Conservation (phyloP, 1,139 yeast genomes). For the Geotrichum cucujoidarum region DNA sequence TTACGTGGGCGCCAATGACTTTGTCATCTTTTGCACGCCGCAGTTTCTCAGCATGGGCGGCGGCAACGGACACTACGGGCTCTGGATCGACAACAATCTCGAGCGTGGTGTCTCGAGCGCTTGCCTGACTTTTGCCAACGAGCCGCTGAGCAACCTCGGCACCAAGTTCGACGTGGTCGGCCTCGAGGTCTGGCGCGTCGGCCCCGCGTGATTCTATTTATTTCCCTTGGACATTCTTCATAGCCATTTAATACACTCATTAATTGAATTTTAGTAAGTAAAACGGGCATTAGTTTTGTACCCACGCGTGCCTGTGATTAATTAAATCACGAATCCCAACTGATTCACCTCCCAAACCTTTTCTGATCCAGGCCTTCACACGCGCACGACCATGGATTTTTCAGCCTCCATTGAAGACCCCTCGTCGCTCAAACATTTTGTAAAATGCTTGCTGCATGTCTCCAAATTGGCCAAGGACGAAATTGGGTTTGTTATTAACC, state of each 20-base stretch:
- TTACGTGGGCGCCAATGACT: slow-evolving; percentile 85
- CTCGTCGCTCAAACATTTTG: slow-evolving; percentile 9
- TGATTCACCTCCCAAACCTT: too few relatives aligned
- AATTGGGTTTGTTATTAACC: slow-evolving; percentile 12
- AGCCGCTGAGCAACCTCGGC: slow-evolving; percentile 57
- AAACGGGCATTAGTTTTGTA: too few relatives aligned
- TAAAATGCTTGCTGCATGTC: slow-evolving; percentile 10
- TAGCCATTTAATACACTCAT: too few relatives aligned
- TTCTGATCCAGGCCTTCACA: too few relatives aligned
- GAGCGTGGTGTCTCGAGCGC: slow-evolving; percentile 70
- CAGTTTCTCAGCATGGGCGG: slow-evolving; percentile 83
- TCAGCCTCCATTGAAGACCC: slow-evolving; percentile 13
- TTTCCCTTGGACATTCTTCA: not conserved
- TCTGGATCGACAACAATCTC: slow-evolving; percentile 77
- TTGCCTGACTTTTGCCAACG: slow-evolving; percentile 88
- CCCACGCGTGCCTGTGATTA: too few relatives aligned
- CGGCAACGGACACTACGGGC: slow-evolving; percentile 87
- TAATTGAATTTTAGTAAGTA: too few relatives aligned
- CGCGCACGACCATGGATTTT: slow-evolving; percentile 16
- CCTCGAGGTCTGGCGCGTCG: slow-evolving; percentile 82
- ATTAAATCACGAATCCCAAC: too few relatives aligned
- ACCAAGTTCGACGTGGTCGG: slow-evolving; percentile 66
- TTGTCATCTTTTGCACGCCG: slow-evolving; percentile 74
- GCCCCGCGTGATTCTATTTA: slow-evolving; percentile 34
- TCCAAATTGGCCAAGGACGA: slow-evolving; percentile 7